These are phyloP conservation scores for Spinacia oleracea DNA, from an alignment of 179 eudicot genomes.

Conservation along the genomic window DNA sequence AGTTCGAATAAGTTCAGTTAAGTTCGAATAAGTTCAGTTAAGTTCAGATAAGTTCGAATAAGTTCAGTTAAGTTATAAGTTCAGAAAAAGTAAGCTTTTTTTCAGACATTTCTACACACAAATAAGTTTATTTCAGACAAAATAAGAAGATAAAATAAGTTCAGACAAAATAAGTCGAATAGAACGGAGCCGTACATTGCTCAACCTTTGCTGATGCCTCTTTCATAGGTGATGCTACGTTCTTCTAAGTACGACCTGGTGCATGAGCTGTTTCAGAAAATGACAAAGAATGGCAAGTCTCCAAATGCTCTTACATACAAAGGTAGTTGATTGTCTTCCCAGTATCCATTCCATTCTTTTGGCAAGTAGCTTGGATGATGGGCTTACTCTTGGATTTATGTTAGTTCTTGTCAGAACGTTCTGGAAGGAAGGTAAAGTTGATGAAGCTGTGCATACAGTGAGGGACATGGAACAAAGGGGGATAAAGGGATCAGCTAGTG, in stretches of 20 bases:
- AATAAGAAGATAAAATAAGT: too few species aligned
- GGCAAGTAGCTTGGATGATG: constrained; percentile 10
- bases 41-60: too few species aligned
- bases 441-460: constrained; percentile 71
- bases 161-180: too few species aligned
- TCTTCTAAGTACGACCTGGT: constrained; percentile 79
- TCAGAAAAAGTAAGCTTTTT: too few species aligned
- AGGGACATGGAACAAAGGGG: constrained; percentile 91
- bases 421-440: constrained; percentile 73
- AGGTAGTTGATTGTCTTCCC: constrained; percentile 42
- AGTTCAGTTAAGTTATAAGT: too few species aligned
- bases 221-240: constrained; percentile 75
- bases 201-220: constrained; percentile 1
- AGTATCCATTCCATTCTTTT: background rate
- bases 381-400: constrained; percentile 20
- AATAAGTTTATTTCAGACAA: too few species aligned
- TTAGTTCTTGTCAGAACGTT: constrained; percentile 83
- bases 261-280: constrained; percentile 64
- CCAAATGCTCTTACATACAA: constrained; percentile 80
- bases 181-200: too few species aligned
- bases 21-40: too few species aligned
- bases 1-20: too few species aligned
- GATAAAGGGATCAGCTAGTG: constrained; percentile 67
- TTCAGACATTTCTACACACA: too few species aligned
- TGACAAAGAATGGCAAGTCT: constrained; percentile 75